Evolutionary conservation across 305 asterid species (phyloP).

Genomic region (Rubia balearica): DNA sequence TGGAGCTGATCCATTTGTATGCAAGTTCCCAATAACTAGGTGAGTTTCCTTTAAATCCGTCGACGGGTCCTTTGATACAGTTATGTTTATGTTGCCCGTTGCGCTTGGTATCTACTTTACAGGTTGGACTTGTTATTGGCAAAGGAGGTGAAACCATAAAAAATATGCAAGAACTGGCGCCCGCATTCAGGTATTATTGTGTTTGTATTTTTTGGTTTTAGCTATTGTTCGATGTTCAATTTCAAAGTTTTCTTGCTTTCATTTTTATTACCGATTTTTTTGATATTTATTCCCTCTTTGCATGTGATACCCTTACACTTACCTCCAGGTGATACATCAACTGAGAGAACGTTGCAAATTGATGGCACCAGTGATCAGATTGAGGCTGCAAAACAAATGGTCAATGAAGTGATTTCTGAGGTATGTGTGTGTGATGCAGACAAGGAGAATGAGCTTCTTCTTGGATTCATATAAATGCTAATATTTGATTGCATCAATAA

Average conservation of each 20-base stretch:
- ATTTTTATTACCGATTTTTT: neutral
- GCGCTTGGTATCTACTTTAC: slow-evolving; percentile 7
- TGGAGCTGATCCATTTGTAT: slow-evolving; percentile 69
- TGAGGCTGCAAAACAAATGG: slow-evolving; percentile 79
- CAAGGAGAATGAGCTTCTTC: neutral
- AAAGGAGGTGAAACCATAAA: slow-evolving; percentile 98
- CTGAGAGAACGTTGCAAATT: slow-evolving; percentile 84
- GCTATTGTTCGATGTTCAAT: neutral
- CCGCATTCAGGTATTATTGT: slow-evolving; percentile 65
- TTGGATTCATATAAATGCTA: neutral
- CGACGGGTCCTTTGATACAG: neutral
- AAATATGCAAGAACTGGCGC: slow-evolving; percentile 96
- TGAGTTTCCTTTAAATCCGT: slow-evolving; percentile 3
- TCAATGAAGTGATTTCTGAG: slow-evolving; percentile 85
- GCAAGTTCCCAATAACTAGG: slow-evolving; percentile 55
- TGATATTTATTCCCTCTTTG: slow-evolving; percentile 6
- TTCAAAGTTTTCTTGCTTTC: neutral
- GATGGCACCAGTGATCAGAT: slow-evolving; percentile 88
- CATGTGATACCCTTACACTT: slow-evolving; percentile 93
- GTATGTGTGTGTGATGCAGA: slow-evolving; percentile 40
- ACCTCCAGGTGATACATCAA: slow-evolving; percentile 95
- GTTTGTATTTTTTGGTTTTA: neutral
- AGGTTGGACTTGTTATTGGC: slow-evolving; percentile 98
- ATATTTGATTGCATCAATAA: neutral
- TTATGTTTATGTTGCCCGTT: neutral